Conservation (phyloP, 768 basidiomycete species). For the Leccinum subgranulosum region DNA sequence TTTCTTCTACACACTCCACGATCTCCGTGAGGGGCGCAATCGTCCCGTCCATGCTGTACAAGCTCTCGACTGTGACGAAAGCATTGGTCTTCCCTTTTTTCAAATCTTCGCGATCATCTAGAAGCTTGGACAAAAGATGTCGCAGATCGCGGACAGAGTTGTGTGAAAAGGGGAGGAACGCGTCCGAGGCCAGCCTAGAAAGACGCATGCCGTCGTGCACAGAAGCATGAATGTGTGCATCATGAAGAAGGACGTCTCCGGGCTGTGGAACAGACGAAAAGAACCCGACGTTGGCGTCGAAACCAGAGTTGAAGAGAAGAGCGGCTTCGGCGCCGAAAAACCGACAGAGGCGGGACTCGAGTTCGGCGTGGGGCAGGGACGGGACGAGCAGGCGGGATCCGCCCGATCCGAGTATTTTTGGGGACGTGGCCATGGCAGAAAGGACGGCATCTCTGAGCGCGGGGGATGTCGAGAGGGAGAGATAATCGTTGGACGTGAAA, state of each 20-base stretch:
- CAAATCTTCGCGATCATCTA: constrained; percentile 36
- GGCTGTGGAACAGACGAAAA: constrained; percentile 77
- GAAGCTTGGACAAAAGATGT: constrained; percentile 40
- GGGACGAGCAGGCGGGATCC: constrained; percentile 83
- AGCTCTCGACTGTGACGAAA: constrained; percentile 83
- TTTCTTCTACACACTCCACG: constrained; percentile 55
- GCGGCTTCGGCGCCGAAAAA: constrained; percentile 67
- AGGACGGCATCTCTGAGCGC: constrained; percentile 60
- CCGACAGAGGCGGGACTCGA: constrained; percentile 65
- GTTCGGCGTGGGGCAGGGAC: constrained; percentile 49
- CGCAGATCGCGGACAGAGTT: constrained; percentile 60
- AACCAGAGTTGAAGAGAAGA: constrained; percentile 89
- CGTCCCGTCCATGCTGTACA: constrained; percentile 98
- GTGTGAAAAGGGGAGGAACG: constrained; percentile 59
- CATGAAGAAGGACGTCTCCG: constrained; percentile 75
- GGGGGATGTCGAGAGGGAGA: constrained; percentile 68
- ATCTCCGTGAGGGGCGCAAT: constrained; percentile 72
- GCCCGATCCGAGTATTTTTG: constrained; percentile 77
- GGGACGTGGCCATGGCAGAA: constrained; percentile 42
- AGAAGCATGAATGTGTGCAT: constrained; percentile 87
- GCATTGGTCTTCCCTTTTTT: constrained; percentile 43
- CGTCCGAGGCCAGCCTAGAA: constrained; percentile 41
- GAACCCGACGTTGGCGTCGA: constrained; percentile 88
- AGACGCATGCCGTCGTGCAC: constrained; percentile 89
- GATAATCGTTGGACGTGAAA: constrained; percentile 92